Conservation (phyloP, 495 filamentous ascomycete genomes). For the Tuber magnatum region DNA sequence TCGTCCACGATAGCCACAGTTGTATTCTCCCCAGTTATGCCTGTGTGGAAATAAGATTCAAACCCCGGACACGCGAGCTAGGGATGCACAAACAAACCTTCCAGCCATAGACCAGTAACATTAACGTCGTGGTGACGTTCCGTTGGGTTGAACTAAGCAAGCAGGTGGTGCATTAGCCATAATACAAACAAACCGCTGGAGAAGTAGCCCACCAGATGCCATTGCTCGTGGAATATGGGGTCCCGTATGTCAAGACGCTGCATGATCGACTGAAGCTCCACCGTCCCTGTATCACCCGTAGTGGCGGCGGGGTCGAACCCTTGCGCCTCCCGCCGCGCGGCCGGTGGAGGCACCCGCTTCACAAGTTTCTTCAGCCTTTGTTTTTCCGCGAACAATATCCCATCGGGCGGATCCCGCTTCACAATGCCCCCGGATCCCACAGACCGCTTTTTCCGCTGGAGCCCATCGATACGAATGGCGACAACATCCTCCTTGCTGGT, state of each 20-base stretch:
- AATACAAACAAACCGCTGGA: neutral
- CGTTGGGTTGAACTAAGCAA: conserved; percentile 58
- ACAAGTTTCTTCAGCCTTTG: conserved; percentile 66
- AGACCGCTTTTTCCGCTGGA: conserved; percentile 52
- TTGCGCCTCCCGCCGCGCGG: conserved; percentile 8
- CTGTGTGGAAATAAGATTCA: conserved; percentile 16
- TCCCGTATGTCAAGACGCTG: conserved; percentile 62
- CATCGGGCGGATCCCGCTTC: conserved; percentile 57
- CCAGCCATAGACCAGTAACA: conserved; percentile 81
- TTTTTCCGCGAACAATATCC: conserved; percentile 73
- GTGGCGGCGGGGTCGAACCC: neutral
- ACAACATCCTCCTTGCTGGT: conserved; percentile 59
- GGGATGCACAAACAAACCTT: conserved; percentile 47
- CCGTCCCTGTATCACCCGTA: neutral
- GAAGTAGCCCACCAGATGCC: conserved; percentile 59
- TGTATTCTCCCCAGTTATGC: conserved; percentile 78
- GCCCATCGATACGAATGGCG: conserved; percentile 51
- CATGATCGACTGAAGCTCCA: conserved; percentile 10
- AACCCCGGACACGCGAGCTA: neutral
- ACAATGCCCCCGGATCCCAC: conserved; percentile 47
- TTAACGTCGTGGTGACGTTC: conserved; percentile 88
- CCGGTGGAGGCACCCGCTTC: conserved; percentile 61
- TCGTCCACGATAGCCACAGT: conserved; percentile 94
- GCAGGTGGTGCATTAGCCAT: conserved; percentile 9
- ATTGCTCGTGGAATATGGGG: conserved; percentile 87